These are phyloP conservation scores for Rhodamnia argentea DNA, from an alignment of 345 rosid species.

Conservation along the genomic window DNA sequence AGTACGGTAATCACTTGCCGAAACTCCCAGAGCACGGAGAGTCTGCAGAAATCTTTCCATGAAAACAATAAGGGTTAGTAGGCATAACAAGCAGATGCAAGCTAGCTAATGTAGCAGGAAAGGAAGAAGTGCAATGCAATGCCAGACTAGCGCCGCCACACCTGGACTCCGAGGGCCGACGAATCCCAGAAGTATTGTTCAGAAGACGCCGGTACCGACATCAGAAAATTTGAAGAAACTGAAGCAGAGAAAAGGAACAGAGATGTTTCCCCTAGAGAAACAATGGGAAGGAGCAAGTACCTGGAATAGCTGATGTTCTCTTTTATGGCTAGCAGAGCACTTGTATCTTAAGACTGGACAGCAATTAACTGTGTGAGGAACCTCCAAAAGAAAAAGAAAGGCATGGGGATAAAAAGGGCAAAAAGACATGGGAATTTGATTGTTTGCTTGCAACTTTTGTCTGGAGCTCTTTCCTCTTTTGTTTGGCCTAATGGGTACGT, in stretches of 20 bases:
- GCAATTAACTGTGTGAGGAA: background rate
- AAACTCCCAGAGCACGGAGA: background rate
- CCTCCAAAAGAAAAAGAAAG: background rate
- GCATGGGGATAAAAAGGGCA: background rate
- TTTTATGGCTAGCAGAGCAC: background rate
- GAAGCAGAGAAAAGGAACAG: background rate
- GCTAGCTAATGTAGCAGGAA: background rate
- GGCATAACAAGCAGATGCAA: background rate
- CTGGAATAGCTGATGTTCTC: background rate
- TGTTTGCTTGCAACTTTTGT: background rate
- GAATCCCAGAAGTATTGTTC: background rate
- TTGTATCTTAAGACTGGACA: background rate
- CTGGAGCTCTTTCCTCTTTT: background rate
- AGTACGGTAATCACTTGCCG: background rate
- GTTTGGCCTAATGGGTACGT: background rate
- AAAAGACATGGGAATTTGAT: background rate
- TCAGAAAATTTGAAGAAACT: background rate
- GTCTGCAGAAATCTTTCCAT: background rate
- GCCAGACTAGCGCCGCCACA: background rate
- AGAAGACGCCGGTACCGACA: background rate
- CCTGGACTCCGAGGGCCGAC: background rate
- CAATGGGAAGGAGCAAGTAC: background rate
- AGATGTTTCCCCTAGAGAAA: background rate
- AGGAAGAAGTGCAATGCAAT: background rate
- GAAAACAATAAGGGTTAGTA: background rate